Evolutionary conservation across 768 basidiomycete genomes (phyloP), one percentile per base, ranked within the genome.

Genomic region (Kwoniella sp.): DNA sequence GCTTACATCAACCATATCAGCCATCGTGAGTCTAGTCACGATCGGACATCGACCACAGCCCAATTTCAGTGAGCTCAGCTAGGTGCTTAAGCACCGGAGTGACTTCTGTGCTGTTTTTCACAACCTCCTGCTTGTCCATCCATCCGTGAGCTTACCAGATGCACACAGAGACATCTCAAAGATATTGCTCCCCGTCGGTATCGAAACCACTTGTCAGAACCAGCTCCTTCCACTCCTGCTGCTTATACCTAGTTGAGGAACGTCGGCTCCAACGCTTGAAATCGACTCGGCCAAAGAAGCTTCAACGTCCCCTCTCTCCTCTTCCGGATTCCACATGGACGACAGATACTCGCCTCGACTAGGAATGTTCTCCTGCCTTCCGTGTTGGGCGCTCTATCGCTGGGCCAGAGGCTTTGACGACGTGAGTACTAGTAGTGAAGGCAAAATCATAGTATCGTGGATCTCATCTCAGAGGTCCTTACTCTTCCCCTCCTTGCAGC

Each of bases 361-460:
- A 50, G 58, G 47, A 12, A 58, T 58, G 58, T 48, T 37, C 15
- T 26, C 58, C 11, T 58, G 58, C 30, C 48, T 58, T 20, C 58
- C 58, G 2, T 58, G 58, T 37, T 26, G 45, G 13, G 37, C 48
- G 15, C 58, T 58, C 7, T 58, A 47, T 26, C 25, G 31, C 28
- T 58, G 58, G 58, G 25, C 13, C n/a, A 48, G 45, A 48, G 22
- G 23, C 22, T 22, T n/a, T 25, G 31, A 29, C 22, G 58, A 48
- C 31, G 58, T 58, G 25, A 48, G 58, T 38, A 11, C 22, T 8
- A 12, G 9, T 51, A 25, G 8, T 51, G 9, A 9, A 51, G 25
- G 22, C 9, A 51, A 51, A 51, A 22, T 51, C 8, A 23, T 51
- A 8, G 11, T 8, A 55, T 55, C 8, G 25, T 23, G 9, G 11